Base-by-base conservation (phyloP, 169 alveolate genomes). In the Babesia sp. region DNA sequence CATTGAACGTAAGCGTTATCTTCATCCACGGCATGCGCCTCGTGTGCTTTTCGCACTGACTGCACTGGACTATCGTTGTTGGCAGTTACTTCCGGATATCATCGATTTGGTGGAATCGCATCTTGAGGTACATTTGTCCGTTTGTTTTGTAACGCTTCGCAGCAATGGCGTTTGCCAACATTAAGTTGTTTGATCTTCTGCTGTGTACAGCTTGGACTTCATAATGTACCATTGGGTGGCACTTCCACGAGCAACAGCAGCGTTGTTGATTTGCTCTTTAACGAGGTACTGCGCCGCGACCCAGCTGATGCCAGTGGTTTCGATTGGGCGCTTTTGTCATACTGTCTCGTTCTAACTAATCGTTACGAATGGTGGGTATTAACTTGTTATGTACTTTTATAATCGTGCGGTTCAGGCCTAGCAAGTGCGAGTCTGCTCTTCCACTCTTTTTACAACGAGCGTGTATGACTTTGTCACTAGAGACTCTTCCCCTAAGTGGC, bases 41-140 rank as follows among this genome's bases (percentile, higher is more conserved):
- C 67, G 96, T 18, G 22, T 92, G 64, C 71, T 92, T 9, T 92
- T 87, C 60, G 94, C 96, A n/a, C 33, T 91, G 79, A 72, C 92
- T 8, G 92, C 94, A 16, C 72, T 92, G 60, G 96, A 92, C 64
- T 92, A 92, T 33, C 82, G 96, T 26, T 86, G 93, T 37, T 87
- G 93, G 89, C 92, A 75, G 48, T 84, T 92, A 24, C 84, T 92
- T 16, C 80, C 93, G 5, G 76, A 90, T 12, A 63, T 92, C 12
- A 77, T 91, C 14, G 86, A 75, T 28, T 50, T 86, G 50, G 84
- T 88, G 18, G 91, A 84, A 66, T 70, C 54, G 12, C 63, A 91
- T 46, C 50, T 90, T 26, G 71, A 84, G 22, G 91, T 77, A 42
- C 39, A 66, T 51, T 31, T 20, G 20, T 12, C 5, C 24, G 42